Conservation (phyloP, 352 stramenopile genomes). For the Phytophthora litchii region DNA sequence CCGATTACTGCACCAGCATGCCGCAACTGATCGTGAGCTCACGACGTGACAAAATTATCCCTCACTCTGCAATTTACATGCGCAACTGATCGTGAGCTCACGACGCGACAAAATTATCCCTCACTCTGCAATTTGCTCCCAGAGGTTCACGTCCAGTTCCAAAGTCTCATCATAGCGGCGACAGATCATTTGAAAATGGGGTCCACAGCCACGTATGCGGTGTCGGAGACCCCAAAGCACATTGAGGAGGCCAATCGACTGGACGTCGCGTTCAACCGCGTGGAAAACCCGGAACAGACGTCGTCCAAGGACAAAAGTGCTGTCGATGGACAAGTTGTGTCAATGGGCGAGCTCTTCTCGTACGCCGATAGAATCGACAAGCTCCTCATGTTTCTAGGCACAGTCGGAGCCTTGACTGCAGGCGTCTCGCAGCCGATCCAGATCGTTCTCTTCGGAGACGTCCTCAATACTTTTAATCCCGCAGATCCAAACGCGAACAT, state of each 20-base stretch:
- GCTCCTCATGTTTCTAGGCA: constrained; percentile 61
- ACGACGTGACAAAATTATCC: constrained; percentile 17
- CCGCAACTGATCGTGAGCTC: constrained; percentile 21
- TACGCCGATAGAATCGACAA: constrained; percentile 63
- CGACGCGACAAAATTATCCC: constrained; percentile 19
- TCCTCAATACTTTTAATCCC: constrained; percentile 78
- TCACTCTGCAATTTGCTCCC: constrained; percentile 20
- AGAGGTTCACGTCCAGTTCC: constrained; percentile 10
- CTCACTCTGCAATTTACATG: constrained; percentile 26
- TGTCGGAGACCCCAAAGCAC: constrained; percentile 22
- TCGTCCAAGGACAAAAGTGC: constrained; percentile 21
- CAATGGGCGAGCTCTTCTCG: constrained; percentile 51
- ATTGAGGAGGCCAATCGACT: constrained; percentile 29
- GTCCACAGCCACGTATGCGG: constrained; percentile 24
- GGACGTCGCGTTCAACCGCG: constrained; percentile 29
- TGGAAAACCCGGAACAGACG: constrained; percentile 19
- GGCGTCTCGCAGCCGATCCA: constrained; percentile 68
- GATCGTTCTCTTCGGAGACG: constrained; percentile 74
- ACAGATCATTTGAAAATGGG: constrained; percentile 17
- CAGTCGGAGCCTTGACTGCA: constrained; percentile 42
- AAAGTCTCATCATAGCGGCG: neutral
- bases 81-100: constrained; percentile 20
- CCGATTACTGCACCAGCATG: constrained; percentile 2
- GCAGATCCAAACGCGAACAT: constrained; percentile 24
- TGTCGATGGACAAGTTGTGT: constrained; percentile 44